These are phyloP conservation scores for Coniophora puteana DNA, from an alignment of 1,284 basidiomycete genomes.

Conservation along the genomic window DNA sequence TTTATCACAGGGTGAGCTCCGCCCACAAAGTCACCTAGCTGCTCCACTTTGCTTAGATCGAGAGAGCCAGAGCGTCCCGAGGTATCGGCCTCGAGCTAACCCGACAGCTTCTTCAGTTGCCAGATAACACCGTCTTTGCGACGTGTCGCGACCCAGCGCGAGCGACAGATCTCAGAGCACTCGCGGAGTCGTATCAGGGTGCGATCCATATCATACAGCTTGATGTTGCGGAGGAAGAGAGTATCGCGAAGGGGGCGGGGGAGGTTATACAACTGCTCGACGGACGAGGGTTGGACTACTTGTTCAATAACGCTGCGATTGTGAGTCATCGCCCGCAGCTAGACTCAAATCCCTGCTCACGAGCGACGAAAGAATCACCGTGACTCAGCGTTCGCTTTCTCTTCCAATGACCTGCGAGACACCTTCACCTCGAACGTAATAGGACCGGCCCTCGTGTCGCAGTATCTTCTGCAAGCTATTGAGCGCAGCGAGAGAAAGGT, in stretches of 20 bases:
- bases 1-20: conserved; percentile 6
- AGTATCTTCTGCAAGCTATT: conserved; percentile 27
- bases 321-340: conserved; percentile 16
- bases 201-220: conserved; percentile 31
- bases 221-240: conserved; percentile 27
- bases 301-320: conserved; percentile 38
- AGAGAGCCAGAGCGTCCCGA: conserved; percentile 29
- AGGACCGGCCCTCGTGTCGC: conserved; percentile 30
- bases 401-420: conserved; percentile 14
- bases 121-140: conserved; percentile 34
- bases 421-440: conserved; percentile 29
- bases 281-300: conserved; percentile 30
- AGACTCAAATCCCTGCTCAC: neutral
- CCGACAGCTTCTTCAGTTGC: conserved; percentile 29
- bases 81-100: conserved; percentile 39
- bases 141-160: conserved; percentile 32
- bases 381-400: conserved; percentile 24
- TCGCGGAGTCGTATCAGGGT: conserved; percentile 21
- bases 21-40: neutral
- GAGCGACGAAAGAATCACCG: too few species aligned
- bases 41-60: neutral
- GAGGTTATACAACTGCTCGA: conserved; percentile 25
- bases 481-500: conserved; percentile 29
- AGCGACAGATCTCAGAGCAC: conserved; percentile 24
- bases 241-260: conserved; percentile 24